These are phyloP conservation scores for Zasmidium angulare DNA, from an alignment of 2,329 filamentous ascomycete species.

Conservation along the genomic window DNA sequence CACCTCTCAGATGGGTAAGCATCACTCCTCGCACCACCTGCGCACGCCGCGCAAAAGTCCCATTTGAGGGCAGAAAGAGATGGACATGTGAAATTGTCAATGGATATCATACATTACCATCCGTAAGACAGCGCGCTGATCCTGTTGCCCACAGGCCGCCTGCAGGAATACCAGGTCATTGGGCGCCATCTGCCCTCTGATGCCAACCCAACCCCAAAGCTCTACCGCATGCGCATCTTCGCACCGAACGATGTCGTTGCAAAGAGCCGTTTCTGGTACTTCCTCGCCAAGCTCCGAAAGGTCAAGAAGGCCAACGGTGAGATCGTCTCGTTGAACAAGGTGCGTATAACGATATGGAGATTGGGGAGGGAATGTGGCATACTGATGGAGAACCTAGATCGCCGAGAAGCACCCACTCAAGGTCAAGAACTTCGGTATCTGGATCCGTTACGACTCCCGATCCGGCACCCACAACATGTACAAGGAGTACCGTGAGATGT, in stretches of 20 bases:
- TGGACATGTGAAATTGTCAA: slow-evolving; percentile 14
- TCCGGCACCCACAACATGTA: slow-evolving; percentile 99
- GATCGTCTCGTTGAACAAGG: slow-evolving; percentile 95
- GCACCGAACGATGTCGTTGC: slow-evolving; percentile 96
- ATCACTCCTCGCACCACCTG: slow-evolving; percentile 17
- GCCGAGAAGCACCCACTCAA: slow-evolving; percentile 98
- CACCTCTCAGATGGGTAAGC: slow-evolving; percentile 62
- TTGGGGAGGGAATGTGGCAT: background rate
- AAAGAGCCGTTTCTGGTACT: slow-evolving; percentile 99
- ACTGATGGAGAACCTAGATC: slow-evolving; percentile 61
- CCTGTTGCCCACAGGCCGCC: slow-evolving; percentile 71
- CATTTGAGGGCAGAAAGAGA: slow-evolving; percentile 28
- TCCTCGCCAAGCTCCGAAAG: slow-evolving; percentile 98
- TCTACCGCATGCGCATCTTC: slow-evolving; percentile 99
- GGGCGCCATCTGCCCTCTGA: slow-evolving; percentile 98
- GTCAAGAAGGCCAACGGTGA: slow-evolving; percentile 99
- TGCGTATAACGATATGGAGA: slow-evolving; percentile 53
- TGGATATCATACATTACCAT: slow-evolving; percentile 12
- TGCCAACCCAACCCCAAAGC: slow-evolving; percentile 92
- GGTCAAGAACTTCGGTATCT: slow-evolving; percentile 99
- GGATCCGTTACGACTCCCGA: slow-evolving; percentile 99
- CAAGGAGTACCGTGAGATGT: slow-evolving; percentile 99
- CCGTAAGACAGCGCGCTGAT: slow-evolving; percentile 38
- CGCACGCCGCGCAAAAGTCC: slow-evolving; percentile 11
- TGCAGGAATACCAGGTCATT: slow-evolving; percentile 99